Conservation (phyloP, 108 stramenopile species). For the Skeletonema marinoi region DNA sequence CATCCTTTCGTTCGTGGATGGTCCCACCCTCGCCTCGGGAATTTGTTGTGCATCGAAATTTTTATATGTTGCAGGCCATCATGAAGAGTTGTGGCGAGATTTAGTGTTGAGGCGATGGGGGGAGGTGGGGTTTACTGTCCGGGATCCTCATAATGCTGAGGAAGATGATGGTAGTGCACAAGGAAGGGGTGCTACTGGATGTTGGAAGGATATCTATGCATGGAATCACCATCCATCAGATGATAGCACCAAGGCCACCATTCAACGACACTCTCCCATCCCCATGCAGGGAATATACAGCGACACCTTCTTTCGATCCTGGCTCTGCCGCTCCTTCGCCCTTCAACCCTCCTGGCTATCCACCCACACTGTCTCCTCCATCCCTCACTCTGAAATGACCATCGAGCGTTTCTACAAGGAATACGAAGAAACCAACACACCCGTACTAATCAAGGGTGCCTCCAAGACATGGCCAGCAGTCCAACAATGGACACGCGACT, state of each 20-base stretch:
- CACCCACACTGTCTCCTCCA: conserved; percentile 25
- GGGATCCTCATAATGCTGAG: conserved; percentile 29
- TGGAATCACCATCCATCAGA: conserved; percentile 13
- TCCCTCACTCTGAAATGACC: conserved; percentile 50
- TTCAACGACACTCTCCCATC: conserved; percentile 60
- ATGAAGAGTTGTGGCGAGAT: conserved; percentile 88
- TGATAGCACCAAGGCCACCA: background rate
- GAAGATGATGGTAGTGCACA: background rate
- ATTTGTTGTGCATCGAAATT: conserved; percentile 57
- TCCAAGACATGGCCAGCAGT: conserved; percentile 61
- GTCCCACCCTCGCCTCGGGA: conserved; percentile 28
- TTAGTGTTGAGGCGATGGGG: conserved; percentile 62
- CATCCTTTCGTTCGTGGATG: conserved; percentile 67
- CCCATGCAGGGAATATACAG: conserved; percentile 72
- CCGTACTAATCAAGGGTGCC: conserved; percentile 68
- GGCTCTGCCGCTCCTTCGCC: conserved; percentile 80
- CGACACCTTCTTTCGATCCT: conserved; percentile 79
- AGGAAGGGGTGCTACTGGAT: conserved; percentile 4
- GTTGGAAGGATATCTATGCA: conserved; percentile 68
- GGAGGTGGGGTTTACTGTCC: conserved; percentile 22
- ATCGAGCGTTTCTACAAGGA: conserved; percentile 49
- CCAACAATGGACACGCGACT: conserved; percentile 59
- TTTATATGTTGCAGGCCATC: conserved; percentile 80
- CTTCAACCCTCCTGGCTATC: conserved; percentile 64
- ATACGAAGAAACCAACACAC: conserved; percentile 71